These are phyloP conservation scores for Incumbomyces lentus DNA, from an alignment of 2,329 filamentous ascomycete species.

Conservation along the genomic window DNA sequence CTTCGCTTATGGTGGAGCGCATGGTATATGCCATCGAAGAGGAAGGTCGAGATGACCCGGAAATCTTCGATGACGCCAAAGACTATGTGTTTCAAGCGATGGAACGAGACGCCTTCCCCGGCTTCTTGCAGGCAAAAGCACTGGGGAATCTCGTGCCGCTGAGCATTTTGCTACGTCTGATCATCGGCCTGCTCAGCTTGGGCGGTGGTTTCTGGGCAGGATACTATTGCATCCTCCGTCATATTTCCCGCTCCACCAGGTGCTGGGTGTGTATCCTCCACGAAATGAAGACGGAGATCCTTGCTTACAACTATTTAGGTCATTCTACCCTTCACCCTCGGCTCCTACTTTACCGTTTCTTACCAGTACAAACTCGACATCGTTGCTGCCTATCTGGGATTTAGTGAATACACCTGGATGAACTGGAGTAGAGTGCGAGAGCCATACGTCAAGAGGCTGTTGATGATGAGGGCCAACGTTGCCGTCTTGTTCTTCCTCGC, in stretches of 20 bases:
- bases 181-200: constrained; percentile 73
- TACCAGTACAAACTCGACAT: constrained; percentile 96
- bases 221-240: constrained; percentile 84
- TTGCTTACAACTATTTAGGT: constrained; percentile 36
- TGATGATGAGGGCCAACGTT: constrained; percentile 73
- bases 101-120: constrained; percentile 98
- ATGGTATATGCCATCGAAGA: constrained; percentile 85
- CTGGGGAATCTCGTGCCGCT: constrained; percentile 90
- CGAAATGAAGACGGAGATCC: not conserved
- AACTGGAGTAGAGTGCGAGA: constrained; percentile 80
- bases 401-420: constrained; percentile 94
- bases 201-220: constrained; percentile 91
- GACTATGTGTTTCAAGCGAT: constrained; percentile 99
- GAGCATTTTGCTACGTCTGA: constrained; percentile 74
- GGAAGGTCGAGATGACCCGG: constrained; percentile 83
- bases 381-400: constrained; percentile 74
- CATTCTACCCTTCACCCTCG: constrained; percentile 84
- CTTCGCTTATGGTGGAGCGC: constrained; percentile 72
- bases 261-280: constrained; percentile 58
- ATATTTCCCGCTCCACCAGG: constrained; percentile 61
- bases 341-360: constrained; percentile 76
- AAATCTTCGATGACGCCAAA: constrained; percentile 94
- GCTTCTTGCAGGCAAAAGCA: constrained; percentile 88
- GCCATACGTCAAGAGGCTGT: constrained; percentile 76
- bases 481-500: constrained; percentile 65